Evolutionary conservation across 2,329 filamentous ascomycete species (phyloP).

Genomic region (Tolypocladium paradoxum): DNA sequence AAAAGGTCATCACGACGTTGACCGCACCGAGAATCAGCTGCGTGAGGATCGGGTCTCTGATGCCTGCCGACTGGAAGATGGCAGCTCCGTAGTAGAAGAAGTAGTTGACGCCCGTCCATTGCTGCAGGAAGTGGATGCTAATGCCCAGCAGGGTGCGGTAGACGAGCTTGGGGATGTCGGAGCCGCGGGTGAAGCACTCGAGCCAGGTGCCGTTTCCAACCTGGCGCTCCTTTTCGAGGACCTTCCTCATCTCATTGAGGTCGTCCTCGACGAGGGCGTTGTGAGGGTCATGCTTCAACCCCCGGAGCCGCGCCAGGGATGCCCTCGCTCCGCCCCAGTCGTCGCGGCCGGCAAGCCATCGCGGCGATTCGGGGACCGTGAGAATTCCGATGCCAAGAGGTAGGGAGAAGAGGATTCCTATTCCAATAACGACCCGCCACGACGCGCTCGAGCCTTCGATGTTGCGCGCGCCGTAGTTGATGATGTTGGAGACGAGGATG

Average conservation of each 20-base stretch:
- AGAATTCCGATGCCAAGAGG: constrained; percentile 43
- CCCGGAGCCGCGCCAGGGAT: constrained; percentile 42
- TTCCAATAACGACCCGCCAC: constrained; percentile 53
- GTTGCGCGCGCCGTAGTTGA: constrained; percentile 40
- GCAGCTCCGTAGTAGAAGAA: constrained; percentile 57
- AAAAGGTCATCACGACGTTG: constrained; percentile 57
- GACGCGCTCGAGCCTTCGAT: constrained; percentile 32
- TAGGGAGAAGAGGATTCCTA: constrained; percentile 42
- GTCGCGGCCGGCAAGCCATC: constrained; percentile 40
- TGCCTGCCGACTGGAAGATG: constrained; percentile 56
- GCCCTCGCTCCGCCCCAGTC: constrained; percentile 36
- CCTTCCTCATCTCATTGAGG: constrained; percentile 38
- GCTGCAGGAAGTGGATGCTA: constrained; percentile 53
- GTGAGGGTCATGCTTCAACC: constrained; percentile 34
- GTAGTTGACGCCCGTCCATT: constrained; percentile 52
- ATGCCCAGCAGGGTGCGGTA: constrained; percentile 57
- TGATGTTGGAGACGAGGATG: constrained; percentile 46
- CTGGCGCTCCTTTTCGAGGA: constrained; percentile 31
- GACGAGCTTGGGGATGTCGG: constrained; percentile 41
- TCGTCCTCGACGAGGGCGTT: constrained; percentile 38
- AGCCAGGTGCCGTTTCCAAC: constrained; percentile 40
- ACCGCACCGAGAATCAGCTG: constrained; percentile 59
- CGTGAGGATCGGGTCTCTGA: constrained; percentile 54
- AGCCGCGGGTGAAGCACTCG: constrained; percentile 50
- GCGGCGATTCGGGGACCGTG: constrained; percentile 44